These are phyloP conservation scores for Copromyces sp. DNA, from an alignment of 495 filamentous ascomycete species.

Conservation along the genomic window DNA sequence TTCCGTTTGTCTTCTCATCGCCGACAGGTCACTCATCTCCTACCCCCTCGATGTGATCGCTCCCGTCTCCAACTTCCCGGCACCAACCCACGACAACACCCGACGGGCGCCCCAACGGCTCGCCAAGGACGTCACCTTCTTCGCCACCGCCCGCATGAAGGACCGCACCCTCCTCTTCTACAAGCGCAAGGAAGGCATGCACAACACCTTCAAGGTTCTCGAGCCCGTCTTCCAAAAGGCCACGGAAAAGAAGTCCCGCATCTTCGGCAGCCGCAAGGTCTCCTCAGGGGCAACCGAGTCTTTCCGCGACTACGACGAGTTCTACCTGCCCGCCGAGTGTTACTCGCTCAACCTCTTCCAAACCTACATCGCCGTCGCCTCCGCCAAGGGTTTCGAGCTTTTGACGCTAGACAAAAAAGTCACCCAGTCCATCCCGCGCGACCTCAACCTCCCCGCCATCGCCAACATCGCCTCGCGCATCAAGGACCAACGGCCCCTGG, in stretches of 20 bases:
- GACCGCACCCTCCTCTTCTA: constrained; percentile 90
- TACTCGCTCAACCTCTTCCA: constrained; percentile 95
- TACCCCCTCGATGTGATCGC: constrained; percentile 89
- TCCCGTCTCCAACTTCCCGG: constrained; percentile 53
- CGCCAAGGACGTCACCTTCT: constrained; percentile 91
- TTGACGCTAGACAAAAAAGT: constrained; percentile 94
- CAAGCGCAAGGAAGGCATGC: constrained; percentile 86
- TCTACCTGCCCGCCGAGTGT: constrained; percentile 96
- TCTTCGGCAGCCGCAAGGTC: constrained; percentile 45
- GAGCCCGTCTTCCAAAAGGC: constrained; percentile 90
- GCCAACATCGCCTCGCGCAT: constrained; percentile 73
- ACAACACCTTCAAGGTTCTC: constrained; percentile 90
- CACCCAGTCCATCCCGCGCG: constrained; percentile 72
- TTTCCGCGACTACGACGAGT: constrained; percentile 96
- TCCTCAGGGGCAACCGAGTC: constrained; percentile 71
- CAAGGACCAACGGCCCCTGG: constrained; percentile 69
- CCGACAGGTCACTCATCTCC: constrained; percentile 84
- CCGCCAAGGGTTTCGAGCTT: constrained; percentile 87
- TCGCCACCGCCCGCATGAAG: constrained; percentile 92
- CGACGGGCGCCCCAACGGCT: constrained; percentile 82
- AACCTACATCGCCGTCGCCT: constrained; percentile 80
- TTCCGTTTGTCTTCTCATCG: constrained; percentile 77
- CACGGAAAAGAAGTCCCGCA: constrained; percentile 60
- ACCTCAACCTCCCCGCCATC: constrained; percentile 65
- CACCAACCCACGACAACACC: constrained; percentile 50